Conservation (phyloP, 768 basidiomycete genomes). For the Kwoniella mangroviensis region DNA sequence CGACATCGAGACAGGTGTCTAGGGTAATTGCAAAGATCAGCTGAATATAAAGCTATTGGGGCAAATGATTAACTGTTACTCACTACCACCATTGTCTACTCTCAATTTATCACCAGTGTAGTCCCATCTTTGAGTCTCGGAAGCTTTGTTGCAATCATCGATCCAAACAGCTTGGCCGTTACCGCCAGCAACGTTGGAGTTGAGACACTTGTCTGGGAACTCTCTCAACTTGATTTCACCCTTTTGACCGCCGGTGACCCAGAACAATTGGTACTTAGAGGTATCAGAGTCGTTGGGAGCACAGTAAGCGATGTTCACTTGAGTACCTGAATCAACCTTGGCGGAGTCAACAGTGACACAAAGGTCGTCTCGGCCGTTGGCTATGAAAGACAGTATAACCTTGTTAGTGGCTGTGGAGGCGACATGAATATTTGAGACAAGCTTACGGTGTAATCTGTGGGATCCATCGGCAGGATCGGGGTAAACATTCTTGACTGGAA, state of each 20-base stretch:
- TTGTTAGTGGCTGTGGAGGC: background rate
- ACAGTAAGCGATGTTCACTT: conserved; percentile 25
- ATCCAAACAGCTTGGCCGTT: conserved; percentile 14
- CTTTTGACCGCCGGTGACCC: conserved; percentile 11
- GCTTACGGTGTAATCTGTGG: conserved; percentile 15
- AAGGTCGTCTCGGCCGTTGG: conserved; percentile 17
- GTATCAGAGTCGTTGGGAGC: conserved; percentile 14
- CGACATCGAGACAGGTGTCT: conserved; percentile 20
- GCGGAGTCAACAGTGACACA: conserved; percentile 22
- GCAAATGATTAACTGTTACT: background rate
- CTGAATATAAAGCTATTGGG: background rate
- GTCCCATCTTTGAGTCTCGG: conserved; percentile 17
- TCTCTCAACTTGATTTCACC: conserved; percentile 9
- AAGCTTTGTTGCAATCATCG: conserved; percentile 13
- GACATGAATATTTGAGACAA: too few species aligned
- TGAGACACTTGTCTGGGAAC: conserved; percentile 9
- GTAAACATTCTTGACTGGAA: conserved; percentile 12
- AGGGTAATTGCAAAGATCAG: background rate
- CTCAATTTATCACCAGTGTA: conserved; percentile 16
- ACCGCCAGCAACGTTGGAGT: conserved; percentile 13
- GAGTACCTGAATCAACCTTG: conserved; percentile 5
- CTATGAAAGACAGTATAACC: background rate
- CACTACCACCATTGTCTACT: conserved; percentile 15
- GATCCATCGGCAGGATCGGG: conserved; percentile 13
- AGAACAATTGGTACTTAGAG: conserved; percentile 13